Evolutionary conservation across 2,329 filamentous ascomycete genomes (phyloP), one percentile per base, ranked within the genome.

Genomic region (Penicillium sp.): DNA sequence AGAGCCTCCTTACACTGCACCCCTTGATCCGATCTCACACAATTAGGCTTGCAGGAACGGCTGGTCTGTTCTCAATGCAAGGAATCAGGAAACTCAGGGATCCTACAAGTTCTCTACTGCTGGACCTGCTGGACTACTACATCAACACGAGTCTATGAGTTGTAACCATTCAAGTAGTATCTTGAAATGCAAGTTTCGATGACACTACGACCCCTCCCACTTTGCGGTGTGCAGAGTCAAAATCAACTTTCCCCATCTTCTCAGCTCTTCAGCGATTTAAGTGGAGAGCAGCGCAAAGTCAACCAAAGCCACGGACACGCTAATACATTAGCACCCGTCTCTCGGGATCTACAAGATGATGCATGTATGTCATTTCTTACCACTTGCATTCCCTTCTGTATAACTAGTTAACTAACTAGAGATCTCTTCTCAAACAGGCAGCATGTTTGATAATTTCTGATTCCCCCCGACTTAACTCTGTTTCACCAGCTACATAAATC

Each of bases 61-160:
- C 43, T 58, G 56, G 54, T 57, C 56, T 44, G 56, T 57, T 53
- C 56, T 16, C 18, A 18, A 51, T 56, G 54, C 47, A 58, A 54
- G 54, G 52, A 55, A 46, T 46, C 44, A 28, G 20, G 18, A 20
- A 18, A 38, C 42, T 26, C 41, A 36, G 40, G 42, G 47, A 49
- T 53, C 48, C 42, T 54, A 43, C 51, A 47, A 43, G 37, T 16
- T 3, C 44, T 24, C 37, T 46, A 28, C 27, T 40, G 24, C 28
- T 18, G 14, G 13, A 13, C 26, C 27, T 40, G 24, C 28, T 18
- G 14, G 13, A 13, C 26, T 26, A 26, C 29, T 4, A 32, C 13
- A 14, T 35, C 28, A 34, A n/a, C 14, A 34, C 16, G 14, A 18
- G 31, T 34, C 14, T 34, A n/a, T 26, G 24, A 26, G 6, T 13